phyloP scores from a whole-genome alignment of 495 filamentous ascomycete species.

The Xylaria flabelliformis region DNA sequence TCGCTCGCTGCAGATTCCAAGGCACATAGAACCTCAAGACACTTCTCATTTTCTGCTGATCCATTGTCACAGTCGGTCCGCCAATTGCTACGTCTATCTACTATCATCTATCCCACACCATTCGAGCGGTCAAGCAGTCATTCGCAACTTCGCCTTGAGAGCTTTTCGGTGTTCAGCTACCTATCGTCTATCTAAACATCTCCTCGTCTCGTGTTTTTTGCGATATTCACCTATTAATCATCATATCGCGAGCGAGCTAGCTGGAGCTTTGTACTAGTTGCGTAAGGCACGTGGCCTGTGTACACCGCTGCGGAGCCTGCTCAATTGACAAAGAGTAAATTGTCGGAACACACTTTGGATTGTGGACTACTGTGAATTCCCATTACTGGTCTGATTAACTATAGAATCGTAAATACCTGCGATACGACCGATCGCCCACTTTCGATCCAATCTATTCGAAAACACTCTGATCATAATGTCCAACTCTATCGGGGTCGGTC shows the following conservation, averaged over 20 bases:
- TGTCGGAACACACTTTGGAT: neutral
- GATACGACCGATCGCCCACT: neutral
- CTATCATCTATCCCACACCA: neutral
- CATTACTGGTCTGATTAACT: neutral
- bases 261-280: neutral
- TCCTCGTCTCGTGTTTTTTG: neutral
- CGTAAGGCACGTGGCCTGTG: neutral
- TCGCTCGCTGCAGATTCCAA: neutral
- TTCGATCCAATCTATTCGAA: neutral
- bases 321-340: neutral
- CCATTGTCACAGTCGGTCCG: neutral
- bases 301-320: neutral
- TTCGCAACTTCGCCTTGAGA: neutral
- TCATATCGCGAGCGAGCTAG: neutral
- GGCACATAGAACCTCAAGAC: neutral
- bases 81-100: neutral
- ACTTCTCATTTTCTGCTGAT: neutral
- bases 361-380: neutral
- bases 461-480: constrained; percentile 10
- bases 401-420: neutral
- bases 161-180: neutral
- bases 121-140: constrained; percentile 3
- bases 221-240: neutral
- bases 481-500: neutral
- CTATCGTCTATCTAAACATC: neutral